These are phyloP conservation scores for Eucalyptus lansdowneana DNA, from an alignment of 345 rosid species.

Conservation along the genomic window DNA sequence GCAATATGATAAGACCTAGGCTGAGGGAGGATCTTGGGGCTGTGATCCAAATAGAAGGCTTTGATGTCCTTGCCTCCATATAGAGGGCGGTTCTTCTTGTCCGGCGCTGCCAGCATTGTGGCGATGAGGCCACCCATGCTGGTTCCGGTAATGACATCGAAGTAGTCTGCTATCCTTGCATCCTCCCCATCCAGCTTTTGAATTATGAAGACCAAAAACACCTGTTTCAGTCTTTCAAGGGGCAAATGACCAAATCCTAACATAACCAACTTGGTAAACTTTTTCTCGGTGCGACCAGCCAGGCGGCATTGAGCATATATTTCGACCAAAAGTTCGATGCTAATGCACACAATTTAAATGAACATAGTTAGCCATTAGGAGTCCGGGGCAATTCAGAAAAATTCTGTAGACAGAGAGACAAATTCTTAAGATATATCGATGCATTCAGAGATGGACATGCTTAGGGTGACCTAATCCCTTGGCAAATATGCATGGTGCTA, in stretches of 20 bases:
- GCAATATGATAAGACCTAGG: background rate
- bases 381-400: too few species aligned
- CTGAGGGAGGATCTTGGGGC: constrained; percentile 50
- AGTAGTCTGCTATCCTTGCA: constrained; percentile 56
- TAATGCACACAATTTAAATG: background rate
- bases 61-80: constrained; percentile 56
- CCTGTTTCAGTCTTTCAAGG: background rate
- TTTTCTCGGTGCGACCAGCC: background rate
- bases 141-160: constrained; percentile 49
- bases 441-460: background rate
- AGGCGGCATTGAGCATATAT: background rate
- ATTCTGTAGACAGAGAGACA: too few species aligned
- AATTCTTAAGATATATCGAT: background rate
- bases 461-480: background rate
- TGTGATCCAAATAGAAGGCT: constrained; percentile 25
- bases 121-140: constrained; percentile 68
- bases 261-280: background rate
- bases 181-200: constrained; percentile 58
- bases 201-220: background rate
- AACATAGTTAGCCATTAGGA: background rate
- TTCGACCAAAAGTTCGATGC: background rate
- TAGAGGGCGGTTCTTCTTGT: constrained; percentile 39
- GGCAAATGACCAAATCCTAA: background rate
- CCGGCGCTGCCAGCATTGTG: constrained; percentile 48
- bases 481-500: background rate